These are phyloP conservation scores for Phytophthora rubi DNA, from an alignment of 352 stramenopile species.

Conservation along the genomic window DNA sequence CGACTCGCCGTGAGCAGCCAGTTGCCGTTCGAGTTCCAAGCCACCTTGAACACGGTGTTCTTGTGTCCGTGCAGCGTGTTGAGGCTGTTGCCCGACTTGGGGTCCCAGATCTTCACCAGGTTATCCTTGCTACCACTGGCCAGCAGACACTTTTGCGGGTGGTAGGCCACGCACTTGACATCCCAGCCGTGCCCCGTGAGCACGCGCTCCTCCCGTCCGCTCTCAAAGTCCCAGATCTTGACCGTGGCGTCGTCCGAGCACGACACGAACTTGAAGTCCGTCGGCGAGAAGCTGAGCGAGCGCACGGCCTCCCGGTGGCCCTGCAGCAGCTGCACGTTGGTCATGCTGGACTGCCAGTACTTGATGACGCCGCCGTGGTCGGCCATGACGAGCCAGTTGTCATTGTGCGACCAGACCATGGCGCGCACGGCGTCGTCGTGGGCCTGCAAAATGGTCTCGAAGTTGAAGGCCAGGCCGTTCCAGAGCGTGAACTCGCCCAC, in stretches of 20 bases:
- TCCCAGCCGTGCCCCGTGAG: constrained; percentile 98
- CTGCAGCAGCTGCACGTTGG: constrained; percentile 86
- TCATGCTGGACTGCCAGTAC: constrained; percentile 93
- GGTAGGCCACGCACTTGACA: constrained; percentile 97
- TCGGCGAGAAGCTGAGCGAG: constrained; percentile 95
- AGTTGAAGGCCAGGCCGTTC: constrained; percentile 98
- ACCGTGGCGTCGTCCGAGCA: constrained; percentile 97
- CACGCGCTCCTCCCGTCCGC: constrained; percentile 92
- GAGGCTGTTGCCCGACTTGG: constrained; percentile 90
- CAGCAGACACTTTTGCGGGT: constrained; percentile 94
- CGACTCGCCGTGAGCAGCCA: constrained; percentile 96
- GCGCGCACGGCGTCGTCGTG: constrained; percentile 87
- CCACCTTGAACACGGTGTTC: constrained; percentile 97
- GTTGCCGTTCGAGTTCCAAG: constrained; percentile 98
- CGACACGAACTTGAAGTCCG: constrained; percentile 98
- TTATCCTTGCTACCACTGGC: constrained; percentile 97
- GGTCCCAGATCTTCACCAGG: constrained; percentile 98
- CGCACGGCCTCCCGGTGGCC: constrained; percentile 92
- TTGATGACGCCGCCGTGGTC: constrained; percentile 92
- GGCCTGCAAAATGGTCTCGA: constrained; percentile 97
- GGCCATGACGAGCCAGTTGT: constrained; percentile 91
- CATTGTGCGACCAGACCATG: constrained; percentile 93
- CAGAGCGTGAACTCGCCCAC: constrained; percentile 98
- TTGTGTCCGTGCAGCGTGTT: constrained; percentile 98
- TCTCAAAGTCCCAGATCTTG: constrained; percentile 93